These are phyloP conservation scores for Microsporum ferrugineum DNA, from an alignment of 2,329 filamentous ascomycete species.

Conservation along the genomic window DNA sequence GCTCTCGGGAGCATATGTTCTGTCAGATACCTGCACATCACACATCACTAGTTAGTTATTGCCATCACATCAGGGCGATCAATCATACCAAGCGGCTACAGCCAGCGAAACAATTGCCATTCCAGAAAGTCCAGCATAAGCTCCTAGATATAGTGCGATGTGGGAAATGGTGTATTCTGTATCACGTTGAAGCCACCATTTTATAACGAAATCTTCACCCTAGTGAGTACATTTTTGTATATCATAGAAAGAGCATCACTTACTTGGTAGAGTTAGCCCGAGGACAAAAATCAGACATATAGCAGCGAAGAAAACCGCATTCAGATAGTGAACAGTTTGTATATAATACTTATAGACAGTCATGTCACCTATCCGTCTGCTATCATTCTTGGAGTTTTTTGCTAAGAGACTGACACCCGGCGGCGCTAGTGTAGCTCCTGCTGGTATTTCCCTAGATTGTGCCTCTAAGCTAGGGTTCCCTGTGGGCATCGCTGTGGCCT, in stretches of 20 bases:
- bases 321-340: background rate
- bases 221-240: background rate
- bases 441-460: background rate
- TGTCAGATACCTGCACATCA: background rate
- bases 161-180: background rate
- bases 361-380: slow-evolving; percentile 3
- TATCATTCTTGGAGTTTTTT: background rate
- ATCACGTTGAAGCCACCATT: background rate
- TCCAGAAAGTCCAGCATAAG: background rate
- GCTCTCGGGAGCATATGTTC: background rate
- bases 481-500: too few relatives aligned
- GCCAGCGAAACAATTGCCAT: background rate
- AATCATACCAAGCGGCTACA: background rate
- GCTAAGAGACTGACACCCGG: background rate
- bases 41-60: background rate
- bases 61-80: background rate
- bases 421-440: background rate
- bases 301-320: background rate
- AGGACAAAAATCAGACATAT: background rate
- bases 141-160: background rate
- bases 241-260: background rate
- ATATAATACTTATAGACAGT: slow-evolving; percentile 5
- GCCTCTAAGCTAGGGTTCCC: background rate
- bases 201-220: background rate
- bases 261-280: background rate